Evolutionary conservation across 2,329 filamentous ascomycete genomes (phyloP), one percentile per base, ranked within the genome.

Genomic region (Aspergillus tamarii): DNA sequence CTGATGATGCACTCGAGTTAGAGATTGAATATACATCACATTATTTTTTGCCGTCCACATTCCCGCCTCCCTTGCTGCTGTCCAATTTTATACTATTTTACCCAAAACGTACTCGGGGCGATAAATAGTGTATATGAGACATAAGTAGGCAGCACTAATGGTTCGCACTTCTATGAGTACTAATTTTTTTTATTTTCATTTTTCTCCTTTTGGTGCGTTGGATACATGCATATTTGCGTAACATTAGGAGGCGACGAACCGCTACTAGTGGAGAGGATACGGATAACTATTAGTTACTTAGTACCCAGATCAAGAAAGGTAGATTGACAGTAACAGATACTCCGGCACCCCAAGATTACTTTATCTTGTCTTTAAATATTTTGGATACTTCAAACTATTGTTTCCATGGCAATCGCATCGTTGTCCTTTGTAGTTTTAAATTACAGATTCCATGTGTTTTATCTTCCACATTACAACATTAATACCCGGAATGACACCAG

Each of bases 1-100:
- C 70, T 82, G 73, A 73, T 62, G 67, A 14, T 53, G 50, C 26
- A 39, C 48, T 30, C 12, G n/a, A 57, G 39, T 21, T 52, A 57
- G 36, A 14, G 50, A 64, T 30, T 36, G 50, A 61, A 68, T 64
- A 34, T 66, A 57, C 26, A 26, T 61, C 39, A 7, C 54, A 60
- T 50, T 53, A 28, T 59, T 57, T 9, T 39, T 55, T 41, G 9
- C 8, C 23, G 19, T n/a, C 41, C 28, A 39, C 4, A 14, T 19
- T 23, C 16, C 10, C 12, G 11, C 11, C 14, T 19, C 26, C 8
- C 16, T 52, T n/a, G 4, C 19, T 34, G 4, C 9, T 23, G 1
- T n/a, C 11, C 48, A 10, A 10, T 16, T 26, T 3, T 21, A 34
- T 34, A 4, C 11, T 34, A 12, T 32, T 52, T 1, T 8, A 9